phyloP scores from a whole-genome alignment of 2,329 filamentous ascomycete species.

The Xylaria hypoxylon region DNA sequence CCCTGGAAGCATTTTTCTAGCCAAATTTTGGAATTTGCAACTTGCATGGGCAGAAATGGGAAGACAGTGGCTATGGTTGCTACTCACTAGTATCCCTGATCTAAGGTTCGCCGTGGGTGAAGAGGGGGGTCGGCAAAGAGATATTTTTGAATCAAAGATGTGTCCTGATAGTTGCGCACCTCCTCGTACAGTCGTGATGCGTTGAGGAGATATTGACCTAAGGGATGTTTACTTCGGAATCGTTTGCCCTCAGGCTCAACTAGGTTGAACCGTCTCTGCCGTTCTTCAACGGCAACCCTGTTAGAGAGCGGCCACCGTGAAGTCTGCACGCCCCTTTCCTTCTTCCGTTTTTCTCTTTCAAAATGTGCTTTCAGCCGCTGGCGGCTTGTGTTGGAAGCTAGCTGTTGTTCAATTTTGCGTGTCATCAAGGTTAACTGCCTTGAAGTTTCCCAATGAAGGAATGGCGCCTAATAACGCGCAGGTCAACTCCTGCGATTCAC shows the following conservation, averaged over 20 bases:
- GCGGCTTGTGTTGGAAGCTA: background rate
- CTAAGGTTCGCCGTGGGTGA: slow-evolving; percentile 49
- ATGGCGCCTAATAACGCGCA: slow-evolving; percentile 23
- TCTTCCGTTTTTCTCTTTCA: slow-evolving; percentile 2
- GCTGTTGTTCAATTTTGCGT: slow-evolving; percentile 15
- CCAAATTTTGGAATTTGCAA: background rate
- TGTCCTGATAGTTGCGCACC: slow-evolving; percentile 32
- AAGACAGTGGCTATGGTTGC: background rate
- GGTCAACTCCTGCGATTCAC: background rate
- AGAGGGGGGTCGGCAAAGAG: slow-evolving; percentile 38
- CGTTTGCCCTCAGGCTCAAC: background rate
- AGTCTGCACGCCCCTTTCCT: background rate
- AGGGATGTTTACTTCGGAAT: background rate
- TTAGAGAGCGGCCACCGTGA: background rate
- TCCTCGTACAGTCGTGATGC: slow-evolving; percentile 31
- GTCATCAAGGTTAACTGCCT: slow-evolving; percentile 27
- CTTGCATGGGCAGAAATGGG: background rate
- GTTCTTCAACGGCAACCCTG: background rate
- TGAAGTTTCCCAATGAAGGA: slow-evolving; percentile 36
- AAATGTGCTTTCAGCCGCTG: background rate
- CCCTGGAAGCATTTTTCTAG: background rate
- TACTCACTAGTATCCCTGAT: slow-evolving; percentile 48
- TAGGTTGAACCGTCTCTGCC: background rate
- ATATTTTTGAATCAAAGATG: slow-evolving; percentile 28
- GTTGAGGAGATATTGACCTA: slow-evolving; percentile 31